Conservation (phyloP, 2,329 filamentous ascomycete species). For the Malbranchea zuffiana region DNA sequence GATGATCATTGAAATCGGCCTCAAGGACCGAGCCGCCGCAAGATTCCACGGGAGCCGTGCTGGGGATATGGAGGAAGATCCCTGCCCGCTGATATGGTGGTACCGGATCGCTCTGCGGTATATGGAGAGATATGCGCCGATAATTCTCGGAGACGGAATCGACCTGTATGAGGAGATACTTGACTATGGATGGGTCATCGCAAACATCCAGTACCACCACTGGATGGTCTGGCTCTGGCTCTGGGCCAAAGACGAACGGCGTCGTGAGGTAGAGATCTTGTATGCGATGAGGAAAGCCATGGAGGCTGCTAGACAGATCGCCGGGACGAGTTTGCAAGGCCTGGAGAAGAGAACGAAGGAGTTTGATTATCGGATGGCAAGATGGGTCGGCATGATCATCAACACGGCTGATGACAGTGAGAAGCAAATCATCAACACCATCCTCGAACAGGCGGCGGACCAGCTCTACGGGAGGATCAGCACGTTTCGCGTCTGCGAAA, state of each 20-base stretch:
- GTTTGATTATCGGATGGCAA: neutral
- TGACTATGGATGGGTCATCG: conserved; percentile 1
- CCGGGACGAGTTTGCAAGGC: too few species aligned
- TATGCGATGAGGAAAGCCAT: neutral
- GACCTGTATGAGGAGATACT: neutral
- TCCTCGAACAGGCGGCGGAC: too few species aligned
- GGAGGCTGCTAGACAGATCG: neutral
- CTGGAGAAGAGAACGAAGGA: too few species aligned
- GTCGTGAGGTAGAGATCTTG: neutral
- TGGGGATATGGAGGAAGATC: neutral
- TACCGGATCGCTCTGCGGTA: neutral
- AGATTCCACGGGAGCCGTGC: neutral
- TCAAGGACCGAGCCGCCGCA: neutral
- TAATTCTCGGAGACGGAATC: neutral
- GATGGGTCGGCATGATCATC: neutral
- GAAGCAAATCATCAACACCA: too few species aligned
- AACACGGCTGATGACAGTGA: neutral
- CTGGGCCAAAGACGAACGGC: neutral
- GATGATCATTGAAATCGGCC: conserved; percentile 1
- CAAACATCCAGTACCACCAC: neutral
- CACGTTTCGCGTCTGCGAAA: too few species aligned
- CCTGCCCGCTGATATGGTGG: conserved; percentile 1
- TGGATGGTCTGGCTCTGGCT: conserved; percentile 5
- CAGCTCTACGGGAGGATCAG: too few species aligned
- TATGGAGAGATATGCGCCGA: neutral